Base-by-base conservation (phyloP, 768 basidiomycete genomes). In the Naganishia antarctica region DNA sequence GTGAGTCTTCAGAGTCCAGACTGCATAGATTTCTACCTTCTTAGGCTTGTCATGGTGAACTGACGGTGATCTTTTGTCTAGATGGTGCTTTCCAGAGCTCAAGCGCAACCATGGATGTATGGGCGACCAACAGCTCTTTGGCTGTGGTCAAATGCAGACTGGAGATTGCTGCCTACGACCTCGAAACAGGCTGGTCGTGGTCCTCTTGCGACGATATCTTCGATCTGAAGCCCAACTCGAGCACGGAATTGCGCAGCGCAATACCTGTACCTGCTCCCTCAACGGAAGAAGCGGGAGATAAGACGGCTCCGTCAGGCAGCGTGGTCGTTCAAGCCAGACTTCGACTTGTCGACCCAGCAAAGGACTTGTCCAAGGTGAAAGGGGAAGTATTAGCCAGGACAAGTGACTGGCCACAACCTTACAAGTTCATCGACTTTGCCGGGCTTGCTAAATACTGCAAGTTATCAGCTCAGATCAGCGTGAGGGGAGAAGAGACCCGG, bases 401-500 rank as follows among this genome's bases (percentile, higher is more conserved):
- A 29, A 62, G 18, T 31, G 63, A 66, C 43, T 69, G 68, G 69
- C 69, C 66, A 2, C 61, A 63, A 59, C 69, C 69, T 16, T 67
- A 59, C 69, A 69, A 69, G 44, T 62, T 45, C 40, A 63, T 69
- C 58, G 49, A 59, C 44, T 69, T 63, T 58, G 46, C 57, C 1
- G 41, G 40, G 18, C 41, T 40, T 26, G 53, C 37, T 3, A 29
- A 11, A 23, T 11, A 41, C 5, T 57, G 53, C 21, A 28, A 59
- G 40, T 7, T 37, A 58, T 26, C 21, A 58, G 28, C 28, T 61
- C 58, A 48, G 4, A 8, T 49, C 58, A 3, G 32, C 29, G 7
- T 60, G 37, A 8, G 44, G 60, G 46, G n/a, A 1, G 23, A 41
- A 21, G 34, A 13, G n/a, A 41, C 4, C 21, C 46, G 11, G 6